phyloP scores from a whole-genome alignment of 1,139 yeast genomes.

The Keqinozyma sinolaborantium region DNA sequence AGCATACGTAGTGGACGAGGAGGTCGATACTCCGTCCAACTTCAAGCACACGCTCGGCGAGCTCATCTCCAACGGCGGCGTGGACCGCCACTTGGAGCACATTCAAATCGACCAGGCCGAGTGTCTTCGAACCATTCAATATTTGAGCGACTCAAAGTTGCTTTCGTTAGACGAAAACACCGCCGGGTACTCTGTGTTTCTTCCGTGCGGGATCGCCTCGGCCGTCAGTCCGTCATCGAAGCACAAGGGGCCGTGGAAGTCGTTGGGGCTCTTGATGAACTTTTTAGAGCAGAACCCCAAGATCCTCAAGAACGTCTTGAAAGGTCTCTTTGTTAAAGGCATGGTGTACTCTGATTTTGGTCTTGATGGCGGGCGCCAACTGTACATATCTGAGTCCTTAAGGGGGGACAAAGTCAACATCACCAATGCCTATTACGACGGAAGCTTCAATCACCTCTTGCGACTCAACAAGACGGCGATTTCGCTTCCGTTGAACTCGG shows the following conservation, averaged over 20 bases:
- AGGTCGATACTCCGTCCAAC: constrained; percentile 33
- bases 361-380: constrained; percentile 18
- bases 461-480: constrained; percentile 24
- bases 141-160: constrained; percentile 26
- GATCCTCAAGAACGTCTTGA: constrained; percentile 49
- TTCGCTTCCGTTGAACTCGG: constrained; percentile 46
- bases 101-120: constrained; percentile 31
- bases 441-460: constrained; percentile 21
- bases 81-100: constrained; percentile 27
- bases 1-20: constrained; percentile 62
- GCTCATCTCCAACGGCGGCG: constrained; percentile 32
- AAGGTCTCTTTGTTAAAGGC: constrained; percentile 58
- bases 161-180: constrained; percentile 44
- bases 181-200: constrained; percentile 68
- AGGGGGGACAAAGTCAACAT: constrained; percentile 32
- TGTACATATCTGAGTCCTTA: constrained; percentile 24
- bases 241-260: constrained; percentile 52
- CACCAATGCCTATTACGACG: constrained; percentile 18
- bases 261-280: constrained; percentile 56
- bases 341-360: constrained; percentile 66
- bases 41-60: constrained; percentile 37
- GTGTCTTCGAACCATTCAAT: constrained; percentile 34
- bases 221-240: not conserved
- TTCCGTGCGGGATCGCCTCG: constrained; percentile 58
- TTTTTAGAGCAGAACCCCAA: constrained; percentile 54